These are phyloP conservation scores for Arthrobotrys entomopaga DNA, from an alignment of 2,329 filamentous ascomycete genomes.

Conservation along the genomic window DNA sequence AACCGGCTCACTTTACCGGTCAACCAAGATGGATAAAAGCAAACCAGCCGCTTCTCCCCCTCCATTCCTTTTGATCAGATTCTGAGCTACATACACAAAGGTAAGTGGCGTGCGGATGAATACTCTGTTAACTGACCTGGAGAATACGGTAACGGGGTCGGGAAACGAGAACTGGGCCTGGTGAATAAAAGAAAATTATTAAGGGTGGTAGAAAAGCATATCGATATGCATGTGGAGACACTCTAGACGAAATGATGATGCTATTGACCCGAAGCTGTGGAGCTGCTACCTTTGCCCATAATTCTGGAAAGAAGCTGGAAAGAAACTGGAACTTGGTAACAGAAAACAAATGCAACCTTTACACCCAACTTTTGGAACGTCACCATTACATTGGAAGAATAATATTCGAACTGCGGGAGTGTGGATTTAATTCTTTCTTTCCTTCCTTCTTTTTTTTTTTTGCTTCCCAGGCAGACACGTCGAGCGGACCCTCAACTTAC, in stretches of 20 bases:
- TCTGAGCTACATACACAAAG: no score
- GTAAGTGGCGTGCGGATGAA: conserved; percentile 19
- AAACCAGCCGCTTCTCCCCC: conserved; percentile 25
- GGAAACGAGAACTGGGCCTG: conserved; percentile 1
- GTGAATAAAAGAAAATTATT: background rate
- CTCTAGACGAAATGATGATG: conserved; percentile 8
- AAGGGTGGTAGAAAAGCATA: background rate
- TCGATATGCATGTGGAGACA: background rate
- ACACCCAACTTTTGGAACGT: conserved; percentile 18
- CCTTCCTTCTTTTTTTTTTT: background rate
- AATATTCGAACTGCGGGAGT: no score
- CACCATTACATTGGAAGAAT: conserved; percentile 12
- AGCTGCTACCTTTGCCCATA: conserved; percentile 51
- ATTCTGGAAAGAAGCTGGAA: conserved; percentile 25
- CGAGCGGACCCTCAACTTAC: conserved; percentile 13
- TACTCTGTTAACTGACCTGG: conserved; percentile 7
- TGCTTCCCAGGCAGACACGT: conserved; percentile 36
- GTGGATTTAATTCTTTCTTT: conserved; percentile 19
- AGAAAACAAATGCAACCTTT: conserved; percentile 43
- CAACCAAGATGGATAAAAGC: conserved; percentile 48
- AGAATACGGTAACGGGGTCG: conserved; percentile 1
- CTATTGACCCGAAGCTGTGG: conserved; percentile 45
- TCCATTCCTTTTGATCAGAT: conserved; percentile 6
- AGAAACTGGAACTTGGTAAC: conserved; percentile 42
- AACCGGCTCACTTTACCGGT: conserved; percentile 51